phyloP scores from a whole-genome alignment of 108 stramenopile genomes.

The Fragilariopsis cylindrus region DNA sequence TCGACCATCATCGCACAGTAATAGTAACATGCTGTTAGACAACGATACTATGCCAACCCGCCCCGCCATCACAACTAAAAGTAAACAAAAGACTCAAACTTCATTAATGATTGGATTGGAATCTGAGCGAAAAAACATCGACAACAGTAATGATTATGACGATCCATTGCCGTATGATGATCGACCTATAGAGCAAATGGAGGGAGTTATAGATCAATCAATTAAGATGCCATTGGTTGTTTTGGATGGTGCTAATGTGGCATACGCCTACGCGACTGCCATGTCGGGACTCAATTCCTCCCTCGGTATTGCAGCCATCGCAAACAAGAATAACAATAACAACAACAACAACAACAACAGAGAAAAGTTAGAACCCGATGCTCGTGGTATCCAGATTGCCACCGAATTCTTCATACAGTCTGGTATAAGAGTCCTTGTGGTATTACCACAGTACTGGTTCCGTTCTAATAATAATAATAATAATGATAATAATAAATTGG shows the following conservation, averaged over 20 bases:
- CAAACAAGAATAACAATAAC: neutral
- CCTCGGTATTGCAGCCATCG: neutral
- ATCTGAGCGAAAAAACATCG: neutral
- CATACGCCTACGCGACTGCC: constrained; percentile 76
- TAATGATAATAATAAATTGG: constrained; percentile 53
- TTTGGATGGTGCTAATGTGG: constrained; percentile 84
- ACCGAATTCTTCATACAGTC: constrained; percentile 59
- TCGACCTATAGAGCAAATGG: constrained; percentile 54
- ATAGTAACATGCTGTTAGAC: neutral
- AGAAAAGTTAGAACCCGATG: constrained; percentile 48
- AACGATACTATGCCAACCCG: too few relatives aligned
- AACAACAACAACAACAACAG: too few relatives aligned
- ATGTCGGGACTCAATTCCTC: constrained; percentile 30
- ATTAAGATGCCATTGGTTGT: constrained; percentile 69
- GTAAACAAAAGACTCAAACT: neutral
- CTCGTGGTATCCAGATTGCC: constrained; percentile 63
- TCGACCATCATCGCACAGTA: neutral
- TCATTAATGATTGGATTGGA: neutral
- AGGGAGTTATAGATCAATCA: constrained; percentile 48
- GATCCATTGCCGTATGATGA: neutral
- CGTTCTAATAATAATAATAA: neutral
- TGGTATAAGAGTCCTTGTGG: constrained; percentile 69
- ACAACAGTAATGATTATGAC: neutral
- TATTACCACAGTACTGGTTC: constrained; percentile 77
- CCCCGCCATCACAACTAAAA: too few relatives aligned